Evolutionary conservation across 768 basidiomycete species (phyloP), one percentile per base, ranked within the genome.

Genomic region (Galerina sulciceps): DNA sequence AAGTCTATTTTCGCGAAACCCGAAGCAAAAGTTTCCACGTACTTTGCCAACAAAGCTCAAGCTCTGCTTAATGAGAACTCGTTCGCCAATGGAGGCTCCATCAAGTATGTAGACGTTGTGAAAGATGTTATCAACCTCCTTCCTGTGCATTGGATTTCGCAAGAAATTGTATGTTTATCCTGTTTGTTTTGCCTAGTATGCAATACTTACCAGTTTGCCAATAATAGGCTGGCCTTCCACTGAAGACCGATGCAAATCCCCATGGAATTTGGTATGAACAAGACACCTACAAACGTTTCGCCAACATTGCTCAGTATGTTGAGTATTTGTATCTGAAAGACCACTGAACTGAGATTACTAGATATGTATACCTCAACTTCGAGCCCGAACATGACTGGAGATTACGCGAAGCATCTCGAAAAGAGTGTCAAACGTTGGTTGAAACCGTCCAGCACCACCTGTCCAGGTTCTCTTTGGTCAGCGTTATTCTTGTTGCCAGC

Each of bases 121-220:
- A 75, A 75, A 41, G 86, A 91, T 62, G 88, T 91, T 18, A 81
- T 89, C 65, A 88, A 91, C 60, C 67, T 79, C 23, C 57, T 88
- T 38, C 84, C 89, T 0, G 69, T 88, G 4, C 77, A 83, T 58
- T 91, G 87, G 87, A 76, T 87, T 26, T 80, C 81, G 10, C 75
- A 81, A 34, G 67, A 82, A 53, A 72, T 89, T 57, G 89, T 90
- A 59, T 62, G 87, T 73, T 35, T 48, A 53, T 13, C 35, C 36
- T 49, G 14, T 53, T 26, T 41, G n/a, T n/a, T 55, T 43, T 46
- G 34, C 23, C 54, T 50, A 20, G 20, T 34, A 13, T 35, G 53
- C 26, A 3, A 20, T 6, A 8, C 37, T 40, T 10, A 58, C 1
- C 10, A 20, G 11, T 38, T 23, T 62, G 44, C 65, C 57, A 60